phyloP scores from a whole-genome alignment of 495 filamentous ascomycete species.

The Trichoderma orchidacearum region DNA sequence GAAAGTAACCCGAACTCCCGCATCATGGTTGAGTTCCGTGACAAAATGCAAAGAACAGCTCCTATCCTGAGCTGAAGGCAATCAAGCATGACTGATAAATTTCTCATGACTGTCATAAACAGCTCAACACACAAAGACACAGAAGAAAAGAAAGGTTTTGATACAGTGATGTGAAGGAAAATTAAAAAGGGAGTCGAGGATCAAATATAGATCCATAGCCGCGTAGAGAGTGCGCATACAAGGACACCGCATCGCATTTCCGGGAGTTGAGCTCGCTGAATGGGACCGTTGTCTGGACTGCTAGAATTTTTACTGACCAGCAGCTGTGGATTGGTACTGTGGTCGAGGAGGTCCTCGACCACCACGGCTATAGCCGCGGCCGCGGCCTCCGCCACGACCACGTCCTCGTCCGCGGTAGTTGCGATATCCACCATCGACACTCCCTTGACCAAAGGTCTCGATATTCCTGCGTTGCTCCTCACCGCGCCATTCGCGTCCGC shows the following conservation, averaged over 20 bases:
- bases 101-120: not conserved
- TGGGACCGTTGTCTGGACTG: not conserved
- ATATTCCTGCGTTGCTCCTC: constrained; percentile 93
- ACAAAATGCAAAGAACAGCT: not conserved
- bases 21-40: not conserved
- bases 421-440: constrained; percentile 74
- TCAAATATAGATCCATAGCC: not conserved
- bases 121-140: too few species aligned
- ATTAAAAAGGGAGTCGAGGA: not conserved
- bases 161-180: not conserved
- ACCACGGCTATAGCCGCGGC: constrained; percentile 32
- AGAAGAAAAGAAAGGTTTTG: not conserved
- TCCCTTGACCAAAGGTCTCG: constrained; percentile 97
- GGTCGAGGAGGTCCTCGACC: constrained; percentile 21
- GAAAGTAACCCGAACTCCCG: not conserved
- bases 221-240: not conserved
- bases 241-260: too few species aligned
- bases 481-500: constrained; percentile 81
- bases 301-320: not conserved
- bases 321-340: not conserved
- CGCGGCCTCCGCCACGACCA: constrained; percentile 47
- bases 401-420: constrained; percentile 60
- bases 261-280: not conserved
- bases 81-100: not conserved
- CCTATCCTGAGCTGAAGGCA: not conserved